Percentiles rank a stretch among this genome's conserved stretches.
phyloP scores from a whole-genome alignment of 139 green algal genomes.

The Micractinium sp. region DNA sequence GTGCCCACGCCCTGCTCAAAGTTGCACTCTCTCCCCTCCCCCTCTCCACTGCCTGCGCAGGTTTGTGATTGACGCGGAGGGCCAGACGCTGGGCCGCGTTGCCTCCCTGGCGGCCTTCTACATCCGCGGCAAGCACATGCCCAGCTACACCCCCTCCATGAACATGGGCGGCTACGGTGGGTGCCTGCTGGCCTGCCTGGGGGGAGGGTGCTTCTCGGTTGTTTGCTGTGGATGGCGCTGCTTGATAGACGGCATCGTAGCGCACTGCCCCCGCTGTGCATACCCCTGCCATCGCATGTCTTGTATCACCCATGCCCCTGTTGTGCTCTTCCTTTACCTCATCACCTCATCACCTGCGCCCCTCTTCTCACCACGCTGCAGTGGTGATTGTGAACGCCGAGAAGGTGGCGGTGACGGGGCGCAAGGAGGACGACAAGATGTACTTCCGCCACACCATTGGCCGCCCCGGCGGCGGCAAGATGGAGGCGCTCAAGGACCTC shows the following conservation, averaged over 20 bases:
- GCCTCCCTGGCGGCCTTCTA: constrained; percentile 85
- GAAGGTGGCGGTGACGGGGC: constrained; percentile 90
- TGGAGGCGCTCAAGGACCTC: constrained; percentile 85
- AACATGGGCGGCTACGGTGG: constrained; percentile 92
- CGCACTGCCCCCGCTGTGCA: too few relatives aligned
- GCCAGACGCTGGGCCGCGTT: constrained; percentile 92
- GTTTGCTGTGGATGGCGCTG: too few relatives aligned
- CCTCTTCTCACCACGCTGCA: not conserved
- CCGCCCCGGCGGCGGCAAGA: constrained; percentile 77
- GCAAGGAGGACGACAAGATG: constrained; percentile 91
- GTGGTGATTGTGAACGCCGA: constrained; percentile 98
- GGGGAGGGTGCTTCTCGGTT: too few relatives aligned
- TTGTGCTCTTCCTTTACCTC: too few relatives aligned
- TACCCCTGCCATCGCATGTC: too few relatives aligned
- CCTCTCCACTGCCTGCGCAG: not conserved
- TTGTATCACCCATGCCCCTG: too few relatives aligned
- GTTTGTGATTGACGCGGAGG: constrained; percentile 93
- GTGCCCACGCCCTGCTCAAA: not conserved
- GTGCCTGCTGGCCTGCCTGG: not conserved
- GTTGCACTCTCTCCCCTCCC: not conserved
- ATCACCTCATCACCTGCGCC: not conserved
- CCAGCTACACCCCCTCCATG: constrained; percentile 92
- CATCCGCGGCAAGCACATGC: constrained; percentile 92
- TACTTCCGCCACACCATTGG: constrained; percentile 90
- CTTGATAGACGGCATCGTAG: too few relatives aligned